These are phyloP conservation scores for Paramecium biaurelia DNA, from an alignment of 73 alveolate species.

Conservation along the genomic window DNA sequence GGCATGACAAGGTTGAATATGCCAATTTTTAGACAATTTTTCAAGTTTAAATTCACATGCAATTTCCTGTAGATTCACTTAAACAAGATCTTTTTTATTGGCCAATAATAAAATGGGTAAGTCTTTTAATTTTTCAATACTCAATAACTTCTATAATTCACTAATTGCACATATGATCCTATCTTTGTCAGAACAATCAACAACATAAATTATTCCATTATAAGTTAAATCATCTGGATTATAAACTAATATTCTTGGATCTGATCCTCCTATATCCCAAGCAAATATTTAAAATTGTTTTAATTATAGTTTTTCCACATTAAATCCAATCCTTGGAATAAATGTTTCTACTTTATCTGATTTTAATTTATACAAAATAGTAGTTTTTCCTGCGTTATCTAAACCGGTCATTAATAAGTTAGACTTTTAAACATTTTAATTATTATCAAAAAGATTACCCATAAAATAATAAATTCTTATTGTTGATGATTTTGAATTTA, in stretches of 20 bases:
- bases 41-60: conserved; percentile 76
- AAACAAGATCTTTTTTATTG: conserved; percentile 76
- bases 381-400: conserved; percentile 79
- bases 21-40: conserved; percentile 84
- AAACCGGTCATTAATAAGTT: conserved; percentile 63
- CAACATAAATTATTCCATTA: conserved; percentile 78
- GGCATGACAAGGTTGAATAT: conserved; percentile 93
- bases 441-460: background rate
- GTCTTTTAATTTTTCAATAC: conserved; percentile 66
- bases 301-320: conserved; percentile 82
- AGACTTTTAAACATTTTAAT: background rate
- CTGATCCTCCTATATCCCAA: conserved; percentile 96
- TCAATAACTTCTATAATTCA: conserved; percentile 71
- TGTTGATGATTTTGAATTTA: too few relatives aligned
- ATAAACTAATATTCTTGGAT: conserved; percentile 80
- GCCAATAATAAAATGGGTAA: conserved; percentile 83
- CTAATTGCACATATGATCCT: conserved; percentile 65
- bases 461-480: background rate
- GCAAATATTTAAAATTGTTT: conserved; percentile 74
- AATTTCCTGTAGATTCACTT: conserved; percentile 83
- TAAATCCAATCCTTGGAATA: conserved; percentile 93
- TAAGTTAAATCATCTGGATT: conserved; percentile 82
- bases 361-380: conserved; percentile 70
- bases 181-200: conserved; percentile 77
- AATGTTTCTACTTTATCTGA: conserved; percentile 74